Conservation (phyloP, 441 rosid genomes). For the Croton setiger region DNA sequence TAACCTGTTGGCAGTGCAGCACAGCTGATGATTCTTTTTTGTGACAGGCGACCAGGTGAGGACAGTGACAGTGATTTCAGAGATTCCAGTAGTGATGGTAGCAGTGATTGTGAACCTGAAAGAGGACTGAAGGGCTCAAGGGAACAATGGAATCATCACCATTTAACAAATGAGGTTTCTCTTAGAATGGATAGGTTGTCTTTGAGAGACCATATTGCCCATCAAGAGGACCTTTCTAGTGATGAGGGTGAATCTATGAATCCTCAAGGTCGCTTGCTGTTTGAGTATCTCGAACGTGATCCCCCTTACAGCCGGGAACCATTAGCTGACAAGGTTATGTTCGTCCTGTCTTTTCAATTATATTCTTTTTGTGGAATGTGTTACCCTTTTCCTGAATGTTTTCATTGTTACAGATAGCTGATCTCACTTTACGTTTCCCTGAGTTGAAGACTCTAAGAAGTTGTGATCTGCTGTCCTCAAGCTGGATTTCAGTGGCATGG, state of each 20-base stretch:
- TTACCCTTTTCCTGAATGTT: constrained; percentile 16
- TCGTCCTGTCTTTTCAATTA: neutral
- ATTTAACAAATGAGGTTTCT: constrained; percentile 26
- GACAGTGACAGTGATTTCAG: constrained; percentile 68
- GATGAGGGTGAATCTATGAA: constrained; percentile 57
- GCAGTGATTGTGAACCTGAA: constrained; percentile 65
- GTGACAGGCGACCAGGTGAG: constrained; percentile 48
- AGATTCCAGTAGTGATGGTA: constrained; percentile 74
- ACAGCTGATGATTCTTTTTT: constrained; percentile 16
- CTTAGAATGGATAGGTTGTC: constrained; percentile 41
- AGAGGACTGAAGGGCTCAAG: constrained; percentile 31
- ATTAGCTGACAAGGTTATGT: constrained; percentile 62
- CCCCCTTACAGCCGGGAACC: constrained; percentile 77
- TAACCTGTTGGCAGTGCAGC: neutral
- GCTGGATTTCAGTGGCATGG: constrained; percentile 93
- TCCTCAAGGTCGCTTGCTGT: constrained; percentile 46
- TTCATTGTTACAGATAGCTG: constrained; percentile 45
- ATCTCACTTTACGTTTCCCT: constrained; percentile 57
- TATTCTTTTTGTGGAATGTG: neutral
- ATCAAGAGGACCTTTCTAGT: constrained; percentile 50
- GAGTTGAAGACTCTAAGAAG: constrained; percentile 62
- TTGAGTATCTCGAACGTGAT: constrained; percentile 66
- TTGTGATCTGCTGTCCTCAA: constrained; percentile 57
- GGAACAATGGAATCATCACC: constrained; percentile 31
- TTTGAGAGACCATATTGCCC: constrained; percentile 30